Evolutionary conservation across 1,284 basidiomycete genomes (phyloP), one percentile per base, ranked within the genome.

Genomic region (Moesziomyces parantarcticus): DNA sequence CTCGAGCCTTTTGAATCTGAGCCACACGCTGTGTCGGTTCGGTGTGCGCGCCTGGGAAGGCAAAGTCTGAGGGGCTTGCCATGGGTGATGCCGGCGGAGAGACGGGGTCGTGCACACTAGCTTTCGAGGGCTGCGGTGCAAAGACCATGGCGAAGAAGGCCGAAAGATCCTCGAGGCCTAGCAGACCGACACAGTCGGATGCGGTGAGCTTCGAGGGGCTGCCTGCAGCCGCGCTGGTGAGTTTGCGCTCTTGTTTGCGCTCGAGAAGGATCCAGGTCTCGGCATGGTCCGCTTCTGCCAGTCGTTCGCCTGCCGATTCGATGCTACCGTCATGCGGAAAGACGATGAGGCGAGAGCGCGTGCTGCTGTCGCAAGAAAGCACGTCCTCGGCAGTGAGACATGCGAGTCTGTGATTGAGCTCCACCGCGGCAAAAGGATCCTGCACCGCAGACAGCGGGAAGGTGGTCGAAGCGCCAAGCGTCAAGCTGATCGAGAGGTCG

Each of bases 111-210:
- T 56, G 39, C 13, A 22, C 1, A 9, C 41, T 20, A 5, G 10
- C n/a, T 34, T 58, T 61, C 5, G 54, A 47, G 11, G 22, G 34
- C 7, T 67, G 49, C n/a, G 62, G 60, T 13, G 46, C 65, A 18
- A 74, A 74, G 11, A 69, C 57, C 18, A 62, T 34, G 16, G 65
- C 58, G 18, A 74, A 64, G 46, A 74, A 69, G 21, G 61, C 55
- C 10, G 65, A 48, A 2, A 74, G 54, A 40, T 74, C 71, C 41
- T 73, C 64, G 6, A 67, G 60, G 20, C 64, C 46, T 5, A 73
- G 60, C n/a, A 73, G 22, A 6, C 70, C 60, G 22, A 43, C 54
- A 36, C 63, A 72, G 8, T 66, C 55, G 18, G 69, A 63, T 23
- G n/a, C 53, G 8, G 26, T 46, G 13, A 66, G 51, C 41, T 72